Percentiles rank a stretch among this genome's conserved stretches.
Conservation (phyloP, 2,329 filamentous ascomycete species). For the Monilinia vaccinii-corymbosi region DNA sequence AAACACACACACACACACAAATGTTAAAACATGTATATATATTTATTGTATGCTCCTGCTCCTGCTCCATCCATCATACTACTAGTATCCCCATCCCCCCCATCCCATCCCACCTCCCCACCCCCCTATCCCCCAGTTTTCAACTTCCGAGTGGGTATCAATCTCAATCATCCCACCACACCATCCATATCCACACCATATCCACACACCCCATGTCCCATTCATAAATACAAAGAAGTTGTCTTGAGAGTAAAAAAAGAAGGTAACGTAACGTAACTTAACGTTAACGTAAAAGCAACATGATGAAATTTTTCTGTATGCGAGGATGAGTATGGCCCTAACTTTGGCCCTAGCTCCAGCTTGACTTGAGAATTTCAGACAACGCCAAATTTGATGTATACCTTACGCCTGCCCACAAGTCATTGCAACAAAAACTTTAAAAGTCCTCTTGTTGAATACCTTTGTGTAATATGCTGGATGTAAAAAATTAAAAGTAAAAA, state of each 20-base stretch:
- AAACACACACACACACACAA: too few relatives aligned
- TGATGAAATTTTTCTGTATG: neutral
- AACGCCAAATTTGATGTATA: neutral
- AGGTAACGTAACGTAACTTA: neutral
- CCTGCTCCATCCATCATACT: neutral
- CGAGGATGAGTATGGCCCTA: neutral
- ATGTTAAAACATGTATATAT: too few relatives aligned
- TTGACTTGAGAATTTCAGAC: neutral
- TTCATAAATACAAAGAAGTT: neutral
- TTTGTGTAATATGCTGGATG: neutral
- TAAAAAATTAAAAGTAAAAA: neutral
- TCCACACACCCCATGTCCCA: too few relatives aligned
- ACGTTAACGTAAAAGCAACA: too few relatives aligned
- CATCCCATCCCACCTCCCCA: neutral
- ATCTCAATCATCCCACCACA: neutral
- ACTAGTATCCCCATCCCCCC: neutral
- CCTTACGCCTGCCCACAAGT: neutral
- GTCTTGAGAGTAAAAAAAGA: neutral
- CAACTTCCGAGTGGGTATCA: neutral
- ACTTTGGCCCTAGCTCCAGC: neutral
- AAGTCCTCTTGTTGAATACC: neutral
- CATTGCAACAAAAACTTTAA: neutral
- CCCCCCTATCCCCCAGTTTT: neutral
- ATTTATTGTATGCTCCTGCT: too few relatives aligned
- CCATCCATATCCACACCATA: neutral